Percentiles rank a stretch among this genome's conserved stretches.
phyloP scores from a whole-genome alignment of 768 basidiomycete species.

The Kwoniella sp. region DNA sequence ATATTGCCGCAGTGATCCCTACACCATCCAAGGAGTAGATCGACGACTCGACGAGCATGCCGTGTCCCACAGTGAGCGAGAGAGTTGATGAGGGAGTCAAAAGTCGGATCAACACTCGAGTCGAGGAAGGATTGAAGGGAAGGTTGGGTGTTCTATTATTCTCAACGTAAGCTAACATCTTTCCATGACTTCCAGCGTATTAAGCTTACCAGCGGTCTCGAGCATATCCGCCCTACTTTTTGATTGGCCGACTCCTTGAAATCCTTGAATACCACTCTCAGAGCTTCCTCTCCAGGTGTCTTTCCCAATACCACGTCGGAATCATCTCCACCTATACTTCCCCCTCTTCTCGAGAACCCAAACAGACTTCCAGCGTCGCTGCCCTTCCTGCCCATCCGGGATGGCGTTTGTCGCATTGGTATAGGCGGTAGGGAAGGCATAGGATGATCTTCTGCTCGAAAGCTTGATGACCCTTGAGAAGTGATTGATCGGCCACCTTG shows the following conservation, averaged over 20 bases:
- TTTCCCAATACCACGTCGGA: conserved; percentile 70
- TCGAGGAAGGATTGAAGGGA: conserved; percentile 71
- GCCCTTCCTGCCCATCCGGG: conserved; percentile 35
- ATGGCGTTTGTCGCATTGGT: conserved; percentile 36
- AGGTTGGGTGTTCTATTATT: conserved; percentile 67
- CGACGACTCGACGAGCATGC: conserved; percentile 78
- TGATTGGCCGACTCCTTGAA: conserved; percentile 77
- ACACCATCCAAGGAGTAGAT: conserved; percentile 84
- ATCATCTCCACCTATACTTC: conserved; percentile 61
- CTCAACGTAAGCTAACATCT: not conserved
- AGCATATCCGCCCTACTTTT: conserved; percentile 76
- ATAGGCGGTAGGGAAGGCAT: conserved; percentile 47
- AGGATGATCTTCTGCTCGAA: conserved; percentile 39
- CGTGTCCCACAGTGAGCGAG: conserved; percentile 83
- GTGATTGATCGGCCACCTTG: conserved; percentile 39
- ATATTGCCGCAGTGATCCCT: conserved; percentile 68
- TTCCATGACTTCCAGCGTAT: not conserved
- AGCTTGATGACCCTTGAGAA: conserved; percentile 43
- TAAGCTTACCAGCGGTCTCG: conserved; percentile 65
- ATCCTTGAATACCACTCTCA: conserved; percentile 83
- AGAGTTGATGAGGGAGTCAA: conserved; percentile 82
- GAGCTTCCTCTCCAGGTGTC: conserved; percentile 82
- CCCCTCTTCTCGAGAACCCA: conserved; percentile 24
- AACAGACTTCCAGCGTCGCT: conserved; percentile 42
- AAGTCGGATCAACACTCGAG: conserved; percentile 69